Evolutionary conservation across 139 green algal genomes (phyloP).

Genomic region (Trebouxia sp.): DNA sequence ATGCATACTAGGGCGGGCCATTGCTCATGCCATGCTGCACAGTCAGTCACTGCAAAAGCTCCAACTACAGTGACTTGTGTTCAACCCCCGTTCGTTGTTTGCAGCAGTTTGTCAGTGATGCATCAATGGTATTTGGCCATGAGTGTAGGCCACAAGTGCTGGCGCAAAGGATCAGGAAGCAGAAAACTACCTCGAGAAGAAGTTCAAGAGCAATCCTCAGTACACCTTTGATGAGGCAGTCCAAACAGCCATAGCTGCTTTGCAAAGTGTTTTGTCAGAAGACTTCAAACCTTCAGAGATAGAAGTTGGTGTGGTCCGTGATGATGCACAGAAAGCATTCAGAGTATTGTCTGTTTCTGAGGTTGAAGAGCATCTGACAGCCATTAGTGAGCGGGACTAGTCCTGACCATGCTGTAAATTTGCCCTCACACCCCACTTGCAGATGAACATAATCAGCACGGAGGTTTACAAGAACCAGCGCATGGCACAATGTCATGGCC

Average conservation of each 20-base stretch:
- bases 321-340: constrained; percentile 59
- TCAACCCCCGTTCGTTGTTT: neutral
- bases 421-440: too few species aligned
- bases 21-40: too few species aligned
- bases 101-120: neutral
- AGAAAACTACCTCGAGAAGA: constrained; percentile 96
- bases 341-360: constrained; percentile 69
- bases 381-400: constrained; percentile 90
- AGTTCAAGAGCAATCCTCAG: constrained; percentile 70
- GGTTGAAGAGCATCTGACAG: constrained; percentile 86
- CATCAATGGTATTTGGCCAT: neutral
- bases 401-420: neutral
- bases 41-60: neutral
- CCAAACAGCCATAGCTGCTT: constrained; percentile 80
- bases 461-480: too few species aligned
- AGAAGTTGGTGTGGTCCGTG: constrained; percentile 80
- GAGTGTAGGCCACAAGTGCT: constrained; percentile 74
- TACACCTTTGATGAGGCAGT: constrained; percentile 73
- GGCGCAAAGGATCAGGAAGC: constrained; percentile 97
- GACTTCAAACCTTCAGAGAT: constrained; percentile 96
- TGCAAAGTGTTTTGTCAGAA: constrained; percentile 93
- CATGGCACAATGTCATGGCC: too few species aligned
- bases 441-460: too few species aligned
- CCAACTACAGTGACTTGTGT: neutral
- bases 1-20: too few species aligned